Percentiles rank a stretch among this genome's conserved stretches.
These are phyloP conservation scores for Arachnomyces sp. DNA, from an alignment of 2,329 filamentous ascomycete genomes.

Conservation along the genomic window DNA sequence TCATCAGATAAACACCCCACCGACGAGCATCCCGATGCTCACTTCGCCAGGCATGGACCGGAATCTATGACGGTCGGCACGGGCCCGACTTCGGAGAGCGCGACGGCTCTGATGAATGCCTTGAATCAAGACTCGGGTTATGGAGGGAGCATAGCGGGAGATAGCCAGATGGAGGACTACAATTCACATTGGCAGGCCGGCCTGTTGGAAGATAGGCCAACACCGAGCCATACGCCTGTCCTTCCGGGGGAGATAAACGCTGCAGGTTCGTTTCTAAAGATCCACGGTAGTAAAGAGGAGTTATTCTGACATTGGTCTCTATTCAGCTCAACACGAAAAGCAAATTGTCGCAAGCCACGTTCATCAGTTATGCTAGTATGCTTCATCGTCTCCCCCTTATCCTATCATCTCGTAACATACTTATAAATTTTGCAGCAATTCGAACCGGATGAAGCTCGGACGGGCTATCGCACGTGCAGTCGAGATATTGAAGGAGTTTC, in stretches of 20 bases:
- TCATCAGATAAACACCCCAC: slow-evolving; percentile 27
- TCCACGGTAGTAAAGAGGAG: not conserved
- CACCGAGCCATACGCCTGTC: slow-evolving; percentile 48
- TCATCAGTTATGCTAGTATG: slow-evolving; percentile 78
- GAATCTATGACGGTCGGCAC: slow-evolving; percentile 83
- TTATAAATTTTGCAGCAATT: slow-evolving; percentile 49
- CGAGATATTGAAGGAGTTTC: slow-evolving; percentile 72
- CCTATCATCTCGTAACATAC: not conserved
- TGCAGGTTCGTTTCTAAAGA: slow-evolving; percentile 25
- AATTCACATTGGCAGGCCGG: slow-evolving; percentile 53
- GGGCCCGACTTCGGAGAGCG: slow-evolving; percentile 73
- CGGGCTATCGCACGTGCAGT: slow-evolving; percentile 81
- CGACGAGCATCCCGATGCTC: not conserved
- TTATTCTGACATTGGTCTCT: slow-evolving; percentile 12
- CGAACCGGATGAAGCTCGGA: slow-evolving; percentile 78
- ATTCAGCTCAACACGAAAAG: slow-evolving; percentile 53
- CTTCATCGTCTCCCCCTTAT: slow-evolving; percentile 1
- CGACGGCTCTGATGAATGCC: slow-evolving; percentile 69
- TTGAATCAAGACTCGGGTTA: slow-evolving; percentile 89
- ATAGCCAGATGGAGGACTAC: slow-evolving; percentile 45
- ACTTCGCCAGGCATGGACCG: slow-evolving; percentile 32
- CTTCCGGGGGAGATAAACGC: slow-evolving; percentile 41
- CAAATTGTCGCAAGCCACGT: slow-evolving; percentile 71
- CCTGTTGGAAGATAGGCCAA: slow-evolving; percentile 51
- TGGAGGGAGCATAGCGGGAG: slow-evolving; percentile 67